Base-by-base conservation (phyloP, 495 filamentous ascomycete species). In the Trichoderma reesei region DNA sequence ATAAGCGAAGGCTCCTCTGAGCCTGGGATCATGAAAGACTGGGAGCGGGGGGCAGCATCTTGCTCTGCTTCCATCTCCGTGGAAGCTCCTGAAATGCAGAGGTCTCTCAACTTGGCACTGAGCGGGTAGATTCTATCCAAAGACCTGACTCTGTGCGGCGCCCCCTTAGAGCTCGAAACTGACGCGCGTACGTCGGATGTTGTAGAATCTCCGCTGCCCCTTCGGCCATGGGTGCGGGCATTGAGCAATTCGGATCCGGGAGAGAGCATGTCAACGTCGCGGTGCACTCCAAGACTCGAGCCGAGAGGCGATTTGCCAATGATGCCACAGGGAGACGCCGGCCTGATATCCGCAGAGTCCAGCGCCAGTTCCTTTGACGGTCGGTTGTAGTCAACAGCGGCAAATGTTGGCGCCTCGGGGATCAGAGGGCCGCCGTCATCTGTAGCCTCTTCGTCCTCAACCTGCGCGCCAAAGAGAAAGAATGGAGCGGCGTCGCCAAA, bases 401-500 rank as follows among this genome's bases (percentile, higher is more conserved):
- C 18, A 16, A 59, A 42, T 20, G 54, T 63, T 20, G 62, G 39
- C 0, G 41, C 14, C 1, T 18, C 36, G 10, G 41, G 33, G 11
- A 9, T 33, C 18, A 64, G 51, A 26, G 65, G 62, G 2, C 41
- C 13, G 14, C 56, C 26, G 11, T 60, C 63, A 7, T 42, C 63
- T 8, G n/a, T 14, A 36, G 42, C 59, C 48, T 66, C 62, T 64
- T 41, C 61, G 41, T 61, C 62, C 64, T 62, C 67, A 61, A 4
- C 48, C 59, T 41, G 44, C 26, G 69, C 69, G 13, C 67, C 71
- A 38, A 70, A 72, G 31, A 72, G 62, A 39, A 72, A 72, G 54
- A 74, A 71, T 16, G 71, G 71, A 37, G 66, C 33, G 31, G 65
- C 44, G 41, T 69, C 68, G 31, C 74, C 69, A 34, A 73, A 64